Percentiles rank a stretch among this genome's conserved stretches.
phyloP scores from a whole-genome alignment of 2,329 filamentous ascomycete genomes.

The Talaromyces sp. region DNA sequence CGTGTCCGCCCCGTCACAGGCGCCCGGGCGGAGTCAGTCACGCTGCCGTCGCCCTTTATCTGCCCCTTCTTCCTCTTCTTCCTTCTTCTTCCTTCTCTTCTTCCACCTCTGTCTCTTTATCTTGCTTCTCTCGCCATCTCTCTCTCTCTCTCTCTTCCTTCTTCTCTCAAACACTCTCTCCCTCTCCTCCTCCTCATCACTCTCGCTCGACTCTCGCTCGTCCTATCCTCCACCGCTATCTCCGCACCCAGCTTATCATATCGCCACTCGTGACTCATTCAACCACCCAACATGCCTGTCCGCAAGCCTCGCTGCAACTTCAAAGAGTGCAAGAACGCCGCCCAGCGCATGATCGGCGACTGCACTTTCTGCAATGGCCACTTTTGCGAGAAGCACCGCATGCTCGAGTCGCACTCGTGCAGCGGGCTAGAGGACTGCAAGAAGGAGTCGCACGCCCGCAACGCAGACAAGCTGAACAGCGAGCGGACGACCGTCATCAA shows the following conservation, averaged over 20 bases:
- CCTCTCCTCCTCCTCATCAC: neutral
- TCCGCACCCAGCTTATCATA: neutral
- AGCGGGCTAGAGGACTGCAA: constrained; percentile 92
- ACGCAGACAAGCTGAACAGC: constrained; percentile 83
- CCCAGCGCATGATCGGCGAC: constrained; percentile 91
- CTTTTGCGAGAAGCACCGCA: constrained; percentile 90
- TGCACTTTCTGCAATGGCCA: constrained; percentile 91
- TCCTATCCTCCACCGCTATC: constrained; percentile 6
- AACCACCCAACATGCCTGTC: constrained; percentile 31
- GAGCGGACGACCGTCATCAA: constrained; percentile 93
- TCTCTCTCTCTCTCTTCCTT: constrained; percentile 3
- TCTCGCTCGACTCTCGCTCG: constrained; percentile 1
- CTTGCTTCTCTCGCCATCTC: neutral
- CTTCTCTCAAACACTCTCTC: neutral
- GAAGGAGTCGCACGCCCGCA: constrained; percentile 91
- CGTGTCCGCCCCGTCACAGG: constrained; percentile 10
- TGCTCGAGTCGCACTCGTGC: constrained; percentile 93
- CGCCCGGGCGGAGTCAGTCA: no score
- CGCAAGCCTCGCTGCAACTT: constrained; percentile 71
- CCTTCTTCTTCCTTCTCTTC: neutral
- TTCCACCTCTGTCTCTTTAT: neutral
- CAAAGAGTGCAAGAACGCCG: constrained; percentile 80
- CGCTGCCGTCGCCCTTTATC: constrained; percentile 8
- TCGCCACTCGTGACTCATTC: neutral
- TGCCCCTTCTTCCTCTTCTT: neutral